Base-by-base conservation (phyloP, 768 basidiomycete species). In the Tephrocybe sp. region DNA sequence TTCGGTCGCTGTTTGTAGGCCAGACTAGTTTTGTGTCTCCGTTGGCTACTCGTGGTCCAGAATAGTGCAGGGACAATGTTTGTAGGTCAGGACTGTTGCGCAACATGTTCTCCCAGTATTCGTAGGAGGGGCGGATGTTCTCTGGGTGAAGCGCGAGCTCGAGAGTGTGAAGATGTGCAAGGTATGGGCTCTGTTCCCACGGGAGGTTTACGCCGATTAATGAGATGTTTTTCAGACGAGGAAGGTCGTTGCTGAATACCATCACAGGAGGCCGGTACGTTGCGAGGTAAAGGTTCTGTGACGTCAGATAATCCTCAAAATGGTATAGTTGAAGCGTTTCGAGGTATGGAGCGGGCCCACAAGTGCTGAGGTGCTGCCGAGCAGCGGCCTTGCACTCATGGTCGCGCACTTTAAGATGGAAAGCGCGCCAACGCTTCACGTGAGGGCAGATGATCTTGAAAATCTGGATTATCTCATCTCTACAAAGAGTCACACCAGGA, bases 131-230 rank as follows among this genome's bases (percentile, higher is more conserved):
- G 20, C 84, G 79, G 32, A 83, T 80, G 49, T 71, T 79, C 55
- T 83, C 78, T 1, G 77, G 70, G 60, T 86, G 83, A 12, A 86
- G 73, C 9, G 82, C 83, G 39, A 84, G 71, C 63, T 86, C 79
- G 36, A 86, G 70, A 43, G 74, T 65, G 24, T 73, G 68, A 36
- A 86, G 70, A 37, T 71, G 70, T 21, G 65, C 63, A 48, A 85
- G 73, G 65, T 77, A 83, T 6, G 78, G 73, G 24, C 73, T 72
- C 20, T 69, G 64, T 3, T 68, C 71, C 83, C 83, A 86, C 3
- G 79, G 79, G 25, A 86, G 74, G 62, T 84, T 85, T 54, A 86
- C 83, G 45, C 84, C 84, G 55, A 84, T 82, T 41, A 86, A 69
- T 15, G 81, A 82, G 44, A 85, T 71, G 59, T 83, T 79, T 55